A percentile compares a stretch with the other conserved stretches of the same genome.
These are phyloP conservation scores for Umbelopsis isabellina DNA, from an alignment of 192 early-diverging fungal species.

Conservation along the genomic window DNA sequence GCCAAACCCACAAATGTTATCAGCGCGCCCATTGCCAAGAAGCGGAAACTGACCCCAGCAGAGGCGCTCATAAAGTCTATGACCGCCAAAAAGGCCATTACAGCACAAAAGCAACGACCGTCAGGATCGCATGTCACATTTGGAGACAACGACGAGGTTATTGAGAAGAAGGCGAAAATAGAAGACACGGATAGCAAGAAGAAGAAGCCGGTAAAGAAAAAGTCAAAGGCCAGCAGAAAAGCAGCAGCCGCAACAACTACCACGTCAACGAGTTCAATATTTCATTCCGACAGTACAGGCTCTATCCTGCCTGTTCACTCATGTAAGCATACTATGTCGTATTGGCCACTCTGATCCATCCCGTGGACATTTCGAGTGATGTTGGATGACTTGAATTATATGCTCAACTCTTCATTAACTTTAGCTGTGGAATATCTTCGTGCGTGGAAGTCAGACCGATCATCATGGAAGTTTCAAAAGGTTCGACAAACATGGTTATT, in stretches of 20 bases:
- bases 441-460: constrained; percentile 28
- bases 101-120: neutral
- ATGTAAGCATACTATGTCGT: neutral
- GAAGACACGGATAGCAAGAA: constrained; percentile 8
- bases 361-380: too few relatives aligned
- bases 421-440: constrained; percentile 29
- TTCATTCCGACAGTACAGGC: constrained; percentile 5
- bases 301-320: constrained; percentile 17
- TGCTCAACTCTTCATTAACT: too few relatives aligned
- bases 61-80: constrained; percentile 32
- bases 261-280: constrained; percentile 14
- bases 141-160: constrained; percentile 23
- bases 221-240: neutral
- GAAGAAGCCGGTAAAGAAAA: constrained; percentile 19
- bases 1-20: neutral
- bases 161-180: constrained; percentile 21
- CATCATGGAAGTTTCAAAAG: constrained; percentile 41
- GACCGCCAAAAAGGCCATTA: constrained; percentile 29
- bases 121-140: neutral
- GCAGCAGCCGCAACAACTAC: neutral
- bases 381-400: too few relatives aligned
- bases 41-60: constrained; percentile 26
- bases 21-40: constrained; percentile 8
- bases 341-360: too few relatives aligned
- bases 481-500: constrained; percentile 40